Conservation (phyloP, 2,329 filamentous ascomycete species). For the Apiospora pterosperma region DNA sequence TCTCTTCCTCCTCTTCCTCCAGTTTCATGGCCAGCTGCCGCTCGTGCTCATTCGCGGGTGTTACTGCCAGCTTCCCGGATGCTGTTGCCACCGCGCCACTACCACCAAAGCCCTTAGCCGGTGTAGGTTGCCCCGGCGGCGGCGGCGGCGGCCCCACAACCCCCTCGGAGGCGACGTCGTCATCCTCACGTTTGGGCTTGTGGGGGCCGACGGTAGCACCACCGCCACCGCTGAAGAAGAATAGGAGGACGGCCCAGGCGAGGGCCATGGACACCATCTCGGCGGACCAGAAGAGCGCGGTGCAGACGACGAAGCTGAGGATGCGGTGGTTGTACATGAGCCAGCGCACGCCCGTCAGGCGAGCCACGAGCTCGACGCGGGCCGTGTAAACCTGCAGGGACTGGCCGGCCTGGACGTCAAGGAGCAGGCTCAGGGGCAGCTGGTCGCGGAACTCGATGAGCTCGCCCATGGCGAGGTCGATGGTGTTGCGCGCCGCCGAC, state of each 20-base stretch:
- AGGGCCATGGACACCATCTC: constrained; percentile 66
- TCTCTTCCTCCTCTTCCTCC: constrained; percentile 2
- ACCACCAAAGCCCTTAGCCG: not conserved
- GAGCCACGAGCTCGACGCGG: constrained; percentile 66
- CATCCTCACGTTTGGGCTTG: constrained; percentile 4
- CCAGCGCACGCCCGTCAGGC: constrained; percentile 74
- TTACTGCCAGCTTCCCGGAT: not conserved
- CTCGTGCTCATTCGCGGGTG: not conserved
- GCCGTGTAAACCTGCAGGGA: constrained; percentile 74
- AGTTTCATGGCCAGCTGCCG: not conserved
- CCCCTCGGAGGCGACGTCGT: not conserved
- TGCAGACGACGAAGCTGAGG: constrained; percentile 65
- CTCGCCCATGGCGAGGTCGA: constrained; percentile 73
- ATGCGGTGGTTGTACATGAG: constrained; percentile 83
- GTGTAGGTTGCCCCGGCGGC: not conserved
- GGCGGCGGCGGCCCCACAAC: not conserved
- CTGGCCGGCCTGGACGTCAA: constrained; percentile 68
- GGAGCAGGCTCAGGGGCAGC: constrained; percentile 43
- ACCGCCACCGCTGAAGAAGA: constrained; percentile 27
- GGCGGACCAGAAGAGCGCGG: constrained; percentile 69
- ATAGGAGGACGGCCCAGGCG: constrained; percentile 57
- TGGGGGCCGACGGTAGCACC: constrained; percentile 11
- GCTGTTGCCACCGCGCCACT: not conserved
- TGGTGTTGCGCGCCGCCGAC: constrained; percentile 53
- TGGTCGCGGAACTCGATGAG: constrained; percentile 57